phyloP scores from a whole-genome alignment of 306 rosid genomes.

The Trichosanthes truncata region DNA sequence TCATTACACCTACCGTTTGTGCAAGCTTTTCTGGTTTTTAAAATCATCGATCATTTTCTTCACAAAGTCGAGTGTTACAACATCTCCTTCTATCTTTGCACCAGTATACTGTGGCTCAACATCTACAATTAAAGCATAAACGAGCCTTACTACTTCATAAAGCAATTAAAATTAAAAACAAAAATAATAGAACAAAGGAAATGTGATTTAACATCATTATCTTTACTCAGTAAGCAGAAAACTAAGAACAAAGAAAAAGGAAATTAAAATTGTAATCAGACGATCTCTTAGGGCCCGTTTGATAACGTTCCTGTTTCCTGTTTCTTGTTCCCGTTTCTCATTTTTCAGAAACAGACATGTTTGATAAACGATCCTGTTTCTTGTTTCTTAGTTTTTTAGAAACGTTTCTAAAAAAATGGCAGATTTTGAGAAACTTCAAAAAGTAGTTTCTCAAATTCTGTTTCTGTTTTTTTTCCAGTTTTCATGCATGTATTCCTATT shows the following conservation, averaged over 20 bases:
- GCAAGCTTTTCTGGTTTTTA: constrained; percentile 79
- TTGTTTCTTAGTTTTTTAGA: too few species aligned
- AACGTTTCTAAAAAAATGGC: too few species aligned
- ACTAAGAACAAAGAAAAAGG: background rate
- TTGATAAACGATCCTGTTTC: too few species aligned
- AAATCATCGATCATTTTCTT: constrained; percentile 95
- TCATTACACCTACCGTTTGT: constrained; percentile 53
- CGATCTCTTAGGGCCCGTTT: too few species aligned
- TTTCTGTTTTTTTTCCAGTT: too few species aligned
- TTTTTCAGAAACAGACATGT: too few species aligned
- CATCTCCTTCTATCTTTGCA: constrained; percentile 91
- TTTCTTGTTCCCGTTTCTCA: too few species aligned
- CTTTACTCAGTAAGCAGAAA: background rate
- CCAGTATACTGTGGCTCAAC: constrained; percentile 91
- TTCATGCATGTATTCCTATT: too few species aligned
- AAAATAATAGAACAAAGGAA: background rate
- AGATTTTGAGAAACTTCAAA: too few species aligned
- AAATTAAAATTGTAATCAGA: background rate
- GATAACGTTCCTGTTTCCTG: too few species aligned
- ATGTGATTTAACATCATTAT: background rate
- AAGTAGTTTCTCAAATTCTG: too few species aligned
- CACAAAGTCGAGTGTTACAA: constrained; percentile 81
- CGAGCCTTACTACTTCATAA: background rate
- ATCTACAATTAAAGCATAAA: constrained; percentile 44
- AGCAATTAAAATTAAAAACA: background rate